A percentile compares a stretch with the other conserved stretches of the same genome.
These are phyloP conservation scores for Didymella exigua DNA, from an alignment of 2,329 filamentous ascomycete genomes.

Conservation along the genomic window DNA sequence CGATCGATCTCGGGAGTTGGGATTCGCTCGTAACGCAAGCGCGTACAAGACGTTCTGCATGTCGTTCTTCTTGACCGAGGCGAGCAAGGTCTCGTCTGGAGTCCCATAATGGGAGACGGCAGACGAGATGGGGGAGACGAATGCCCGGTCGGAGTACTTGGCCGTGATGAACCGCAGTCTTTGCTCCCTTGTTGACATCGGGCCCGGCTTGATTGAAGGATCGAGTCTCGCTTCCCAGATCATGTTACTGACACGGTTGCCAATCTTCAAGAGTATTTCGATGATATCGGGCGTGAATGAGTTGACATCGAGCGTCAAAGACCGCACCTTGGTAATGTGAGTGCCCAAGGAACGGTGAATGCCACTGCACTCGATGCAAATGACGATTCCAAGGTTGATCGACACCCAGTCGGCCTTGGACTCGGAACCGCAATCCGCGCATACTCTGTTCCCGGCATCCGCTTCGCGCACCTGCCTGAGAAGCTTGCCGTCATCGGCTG, in stretches of 20 bases:
- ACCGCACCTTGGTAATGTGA: conserved; percentile 96
- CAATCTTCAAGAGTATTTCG: conserved; percentile 86
- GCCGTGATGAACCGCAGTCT: conserved; percentile 92
- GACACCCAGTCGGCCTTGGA: conserved; percentile 98
- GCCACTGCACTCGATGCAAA: conserved; percentile 97
- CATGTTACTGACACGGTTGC: conserved; percentile 95
- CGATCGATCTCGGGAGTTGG: conserved; percentile 79
- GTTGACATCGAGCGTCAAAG: conserved; percentile 90
- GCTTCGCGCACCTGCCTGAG: conserved; percentile 85
- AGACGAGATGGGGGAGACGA: conserved; percentile 76
- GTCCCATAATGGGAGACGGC: conserved; percentile 77
- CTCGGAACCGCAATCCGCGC: conserved; percentile 90
- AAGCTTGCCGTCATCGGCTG: conserved; percentile 83
- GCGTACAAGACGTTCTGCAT: conserved; percentile 92
- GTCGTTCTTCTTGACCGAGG: conserved; percentile 94
- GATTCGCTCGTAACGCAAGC: conserved; percentile 82
- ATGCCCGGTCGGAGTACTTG: conserved; percentile 88
- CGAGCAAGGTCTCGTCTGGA: conserved; percentile 85
- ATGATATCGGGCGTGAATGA: conserved; percentile 98
- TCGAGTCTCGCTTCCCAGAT: conserved; percentile 92
- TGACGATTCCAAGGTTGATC: conserved; percentile 92
- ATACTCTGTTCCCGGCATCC: conserved; percentile 91
- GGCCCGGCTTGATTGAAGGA: conserved; percentile 70
- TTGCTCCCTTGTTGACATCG: conserved; percentile 84
- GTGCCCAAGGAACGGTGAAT: conserved; percentile 96